Conservation (phyloP, 202 grass and related monocot species). For the Saccharum hybrid region DNA sequence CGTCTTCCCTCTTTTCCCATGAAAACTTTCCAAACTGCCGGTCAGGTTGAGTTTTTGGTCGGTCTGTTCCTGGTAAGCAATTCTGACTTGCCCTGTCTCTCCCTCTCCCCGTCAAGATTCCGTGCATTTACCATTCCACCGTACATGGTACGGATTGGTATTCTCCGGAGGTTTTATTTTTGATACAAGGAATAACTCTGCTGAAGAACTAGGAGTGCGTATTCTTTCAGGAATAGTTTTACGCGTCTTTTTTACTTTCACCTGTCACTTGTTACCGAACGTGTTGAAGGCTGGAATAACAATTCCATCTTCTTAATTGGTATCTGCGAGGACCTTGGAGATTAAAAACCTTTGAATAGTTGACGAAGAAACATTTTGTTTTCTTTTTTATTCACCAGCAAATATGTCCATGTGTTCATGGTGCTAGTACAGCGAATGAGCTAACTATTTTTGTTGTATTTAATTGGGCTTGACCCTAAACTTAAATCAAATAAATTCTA, state of each 20-base stretch:
- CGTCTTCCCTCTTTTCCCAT: background rate
- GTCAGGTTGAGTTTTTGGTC: background rate
- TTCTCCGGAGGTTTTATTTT: background rate
- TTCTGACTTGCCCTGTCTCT: background rate
- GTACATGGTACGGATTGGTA: background rate
- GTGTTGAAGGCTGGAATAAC: background rate
- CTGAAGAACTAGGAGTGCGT: background rate
- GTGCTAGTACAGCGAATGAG: no score
- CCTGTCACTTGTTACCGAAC: background rate
- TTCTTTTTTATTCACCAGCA: no score
- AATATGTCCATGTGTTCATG: no score
- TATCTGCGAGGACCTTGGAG: no score
- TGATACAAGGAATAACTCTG: background rate
- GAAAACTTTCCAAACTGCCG: slow-evolving; percentile 3
- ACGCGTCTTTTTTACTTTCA: background rate
- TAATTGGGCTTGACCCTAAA: no score
- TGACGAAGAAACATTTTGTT: no score
- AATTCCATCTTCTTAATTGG: no score
- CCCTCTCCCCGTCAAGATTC: slow-evolving; percentile 6
- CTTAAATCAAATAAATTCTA: no score
- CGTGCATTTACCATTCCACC: background rate
- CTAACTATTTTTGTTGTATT: no score
- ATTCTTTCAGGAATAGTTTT: background rate
- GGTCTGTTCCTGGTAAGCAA: background rate
- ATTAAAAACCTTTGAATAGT: no score